Evolutionary conservation across 2,329 filamentous ascomycete species (phyloP).

Genomic region (Purpureocillium takamizusanense): DNA sequence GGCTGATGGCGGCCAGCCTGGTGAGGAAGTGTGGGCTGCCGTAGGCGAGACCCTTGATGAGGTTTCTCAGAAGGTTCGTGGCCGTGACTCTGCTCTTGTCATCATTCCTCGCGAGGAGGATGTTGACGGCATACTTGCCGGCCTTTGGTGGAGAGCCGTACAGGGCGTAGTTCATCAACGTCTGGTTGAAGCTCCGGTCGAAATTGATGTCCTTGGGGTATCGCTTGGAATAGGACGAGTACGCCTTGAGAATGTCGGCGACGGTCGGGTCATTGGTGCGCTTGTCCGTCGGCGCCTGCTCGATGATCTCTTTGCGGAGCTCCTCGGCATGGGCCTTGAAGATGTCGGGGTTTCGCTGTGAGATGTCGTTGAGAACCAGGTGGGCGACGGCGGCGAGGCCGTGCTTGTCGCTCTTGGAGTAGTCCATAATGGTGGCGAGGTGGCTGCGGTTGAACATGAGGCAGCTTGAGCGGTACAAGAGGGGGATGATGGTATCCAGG

Average conservation of each 20-base stretch:
- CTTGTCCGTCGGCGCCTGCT: slow-evolving; percentile 64
- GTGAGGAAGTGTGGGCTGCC: slow-evolving; percentile 66
- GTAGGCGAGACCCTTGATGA: slow-evolving; percentile 65
- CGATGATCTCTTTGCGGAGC: slow-evolving; percentile 76
- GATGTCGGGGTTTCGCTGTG: slow-evolving; percentile 76
- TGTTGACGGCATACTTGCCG: slow-evolving; percentile 88
- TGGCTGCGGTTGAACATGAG: slow-evolving; percentile 93
- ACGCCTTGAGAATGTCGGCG: slow-evolving; percentile 90
- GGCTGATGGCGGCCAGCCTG: slow-evolving; percentile 62
- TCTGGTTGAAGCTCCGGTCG: slow-evolving; percentile 72
- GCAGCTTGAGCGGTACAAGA: slow-evolving; percentile 75
- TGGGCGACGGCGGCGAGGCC: slow-evolving; percentile 73
- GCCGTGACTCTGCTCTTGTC: slow-evolving; percentile 76
- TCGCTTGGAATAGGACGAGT: slow-evolving; percentile 80
- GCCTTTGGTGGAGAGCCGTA: slow-evolving; percentile 73
- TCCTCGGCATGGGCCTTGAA: slow-evolving; percentile 91
- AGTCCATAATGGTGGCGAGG: slow-evolving; percentile 80
- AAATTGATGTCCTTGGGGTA: slow-evolving; percentile 76
- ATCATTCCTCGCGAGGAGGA: slow-evolving; percentile 66
- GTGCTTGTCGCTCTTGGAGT: slow-evolving; percentile 74
- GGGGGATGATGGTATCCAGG: slow-evolving; percentile 69
- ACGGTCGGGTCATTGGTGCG: slow-evolving; percentile 61
- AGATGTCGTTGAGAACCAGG: slow-evolving; percentile 86
- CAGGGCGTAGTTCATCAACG: slow-evolving; percentile 73
- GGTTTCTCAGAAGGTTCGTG: slow-evolving; percentile 70